phyloP scores from a whole-genome alignment of 2,329 filamentous ascomycete species.

The Colletotrichum falcatum region DNA sequence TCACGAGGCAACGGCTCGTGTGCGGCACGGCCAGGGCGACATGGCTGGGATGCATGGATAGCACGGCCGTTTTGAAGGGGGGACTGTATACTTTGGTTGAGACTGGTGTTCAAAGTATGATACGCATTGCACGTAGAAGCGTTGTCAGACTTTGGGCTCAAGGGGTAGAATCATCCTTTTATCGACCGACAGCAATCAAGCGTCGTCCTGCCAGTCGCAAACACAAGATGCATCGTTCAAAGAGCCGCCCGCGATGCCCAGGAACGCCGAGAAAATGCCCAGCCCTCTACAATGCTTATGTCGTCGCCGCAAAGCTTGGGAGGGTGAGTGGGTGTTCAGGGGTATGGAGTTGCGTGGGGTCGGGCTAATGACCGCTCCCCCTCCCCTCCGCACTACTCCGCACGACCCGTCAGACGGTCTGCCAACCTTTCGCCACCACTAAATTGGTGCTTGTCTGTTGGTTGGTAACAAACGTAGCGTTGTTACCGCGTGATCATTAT shows the following conservation, averaged over 20 bases:
- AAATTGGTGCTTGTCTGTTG: background rate
- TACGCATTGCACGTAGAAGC: too few species aligned
- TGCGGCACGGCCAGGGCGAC: background rate
- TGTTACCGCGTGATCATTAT: background rate
- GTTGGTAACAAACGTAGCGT: background rate
- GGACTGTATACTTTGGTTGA: background rate
- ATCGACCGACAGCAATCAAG: background rate
- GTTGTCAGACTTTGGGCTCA: background rate
- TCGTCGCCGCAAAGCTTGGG: constrained; percentile 28
- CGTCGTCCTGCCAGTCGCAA: constrained; percentile 3
- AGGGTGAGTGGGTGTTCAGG: background rate
- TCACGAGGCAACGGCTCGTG: constrained; percentile 4
- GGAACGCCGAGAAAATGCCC: constrained; percentile 31
- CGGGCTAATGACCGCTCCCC: constrained; percentile 6
- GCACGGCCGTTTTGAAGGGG: background rate
- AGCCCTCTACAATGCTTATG: constrained; percentile 32
- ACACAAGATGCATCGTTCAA: constrained; percentile 10
- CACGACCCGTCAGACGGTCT: background rate
- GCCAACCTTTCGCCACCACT: background rate
- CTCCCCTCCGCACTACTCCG: background rate
- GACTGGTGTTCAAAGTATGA: background rate
- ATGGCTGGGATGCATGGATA: background rate
- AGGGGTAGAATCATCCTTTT: background rate
- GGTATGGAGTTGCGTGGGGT: background rate
- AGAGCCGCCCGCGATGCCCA: constrained; percentile 23